Evolutionary conservation across 768 basidiomycete species (phyloP), one percentile per base, ranked within the genome.

Genomic region (Mycena amicta): DNA sequence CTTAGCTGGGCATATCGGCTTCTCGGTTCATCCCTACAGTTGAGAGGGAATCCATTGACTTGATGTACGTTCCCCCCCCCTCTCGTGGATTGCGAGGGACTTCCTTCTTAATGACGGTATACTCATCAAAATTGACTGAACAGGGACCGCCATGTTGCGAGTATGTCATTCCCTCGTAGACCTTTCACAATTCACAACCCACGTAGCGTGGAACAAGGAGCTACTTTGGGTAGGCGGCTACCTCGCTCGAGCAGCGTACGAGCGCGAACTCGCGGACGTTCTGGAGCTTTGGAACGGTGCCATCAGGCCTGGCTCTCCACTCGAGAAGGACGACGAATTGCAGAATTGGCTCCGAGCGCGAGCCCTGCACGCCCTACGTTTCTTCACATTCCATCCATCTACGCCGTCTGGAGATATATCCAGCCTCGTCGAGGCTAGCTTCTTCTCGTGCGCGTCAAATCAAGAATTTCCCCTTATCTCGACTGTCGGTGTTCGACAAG

Each of bases 1-100:
- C 74, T 87, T 28, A n/a, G 83, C 79, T 18, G 82, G 82, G 2
- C 82, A 82, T 64, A 81, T 83, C 74, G 75, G 93, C 0, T 88
- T n/a, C 91, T 8, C 80, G 95, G 2, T 97, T 97, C 68, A 95
- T 98, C 56, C 92, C 94, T 11, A 98, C 95, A 0, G 95, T 98
- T 6, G 96, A 98, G 71, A 84, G 96, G 60, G 96, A 98, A 74
- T 90, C 90, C 0, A 89, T 95, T 61, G 94, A 93, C 72, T 77
- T 95, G 28, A 88, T 93, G 88, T 92, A 67, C 72, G 86, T 70
- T 47, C 46, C 25, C 26, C 16, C 13, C 45, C 37, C 37, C 11
- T 56, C 52, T 37, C 28, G 47, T 33, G 53, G 3, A 37, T 56
- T 51, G 20, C 61, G 4, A 53, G 51, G 2, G 27, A 41, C 56